Base-by-base conservation (phyloP, 2,329 filamentous ascomycete species). In the Exserohilum turcica region DNA sequence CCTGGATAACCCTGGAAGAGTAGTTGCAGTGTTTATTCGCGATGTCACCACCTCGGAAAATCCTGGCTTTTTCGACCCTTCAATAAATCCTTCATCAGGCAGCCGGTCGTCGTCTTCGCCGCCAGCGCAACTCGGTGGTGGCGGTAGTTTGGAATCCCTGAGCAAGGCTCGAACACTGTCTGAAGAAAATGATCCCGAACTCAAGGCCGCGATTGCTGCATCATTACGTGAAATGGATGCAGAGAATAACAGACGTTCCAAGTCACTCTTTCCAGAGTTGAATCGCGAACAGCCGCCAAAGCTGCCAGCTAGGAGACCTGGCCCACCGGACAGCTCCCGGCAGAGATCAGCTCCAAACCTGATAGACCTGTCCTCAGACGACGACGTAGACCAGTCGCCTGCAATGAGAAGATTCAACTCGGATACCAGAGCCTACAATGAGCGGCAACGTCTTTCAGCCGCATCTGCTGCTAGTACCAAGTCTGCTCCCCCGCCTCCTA, bases 21-120 rank as follows among this genome's bases (percentile, higher is more conserved):
- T 99, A 2, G 78, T 92, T 27, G 94, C 87, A 0, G 85, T 99
- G 6, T 97, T 97, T 74, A 97, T 99, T 60, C 85, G 95, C 49
- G 94, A 99, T 74, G 91, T 99, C 18, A 99, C 94, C 0, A 96
- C 91, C 0, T 84, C 88, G 0, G 83, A 89, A 32, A 80, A 79
- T 40, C 80, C 85, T 10, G 85, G 84, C 0, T 97, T 94, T 71
- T 97, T 97, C 67, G 90, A 96, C 60, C 81, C 85, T 12, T 82
- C 83, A 0, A 69, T 79, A 27, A 70, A 75, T 59, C 60, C 73
- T 69, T 55, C 68, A 54, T 60, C 69, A 28, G 68, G 71, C 24
- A 68, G 66, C 33, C 63, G 61, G 32, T 66, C 65, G 24, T 64
- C 69, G 35, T 65, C 71, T 19, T 52, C 57, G 2, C 60, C 61